These are phyloP conservation scores for Cylindrotheca closterium DNA, from an alignment of 108 stramenopile genomes.

Conservation along the genomic window DNA sequence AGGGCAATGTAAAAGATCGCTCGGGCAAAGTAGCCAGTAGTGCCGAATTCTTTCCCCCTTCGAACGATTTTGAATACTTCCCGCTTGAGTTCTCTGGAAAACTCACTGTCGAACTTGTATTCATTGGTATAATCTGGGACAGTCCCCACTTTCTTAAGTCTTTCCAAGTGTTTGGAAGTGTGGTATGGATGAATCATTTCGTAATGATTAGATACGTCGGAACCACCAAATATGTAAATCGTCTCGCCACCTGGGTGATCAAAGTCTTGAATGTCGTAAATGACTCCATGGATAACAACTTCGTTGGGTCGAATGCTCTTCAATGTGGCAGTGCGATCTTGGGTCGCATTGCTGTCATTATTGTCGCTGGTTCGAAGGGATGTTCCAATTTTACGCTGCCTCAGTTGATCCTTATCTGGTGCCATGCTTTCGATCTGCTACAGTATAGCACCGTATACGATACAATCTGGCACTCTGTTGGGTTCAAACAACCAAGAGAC, in stretches of 20 bases:
- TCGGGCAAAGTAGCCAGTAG: constrained; percentile 68
- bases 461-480: too few species aligned
- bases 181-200: constrained; percentile 92
- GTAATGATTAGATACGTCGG: constrained; percentile 88
- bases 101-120: constrained; percentile 82
- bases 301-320: constrained; percentile 48
- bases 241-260: constrained; percentile 85
- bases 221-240: constrained; percentile 83
- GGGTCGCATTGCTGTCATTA: not conserved
- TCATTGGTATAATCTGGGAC: constrained; percentile 60
- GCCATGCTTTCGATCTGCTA: constrained; percentile 61
- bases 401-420: constrained; percentile 58
- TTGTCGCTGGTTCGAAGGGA: constrained; percentile 20
- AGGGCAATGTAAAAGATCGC: constrained; percentile 69
- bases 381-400: constrained; percentile 42
- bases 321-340: constrained; percentile 19
- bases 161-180: constrained; percentile 81
- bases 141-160: constrained; percentile 77
- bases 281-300: constrained; percentile 72
- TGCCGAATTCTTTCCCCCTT: constrained; percentile 84
- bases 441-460: too few species aligned
- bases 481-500: too few species aligned
- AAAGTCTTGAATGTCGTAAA: constrained; percentile 78
- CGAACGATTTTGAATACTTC: constrained; percentile 90
- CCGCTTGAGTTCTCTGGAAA: constrained; percentile 82